Percentiles rank a stretch among this genome's conserved stretches.
These are phyloP conservation scores for Sphaerulina populicola DNA, from an alignment of 2,329 filamentous ascomycete species.

Conservation along the genomic window DNA sequence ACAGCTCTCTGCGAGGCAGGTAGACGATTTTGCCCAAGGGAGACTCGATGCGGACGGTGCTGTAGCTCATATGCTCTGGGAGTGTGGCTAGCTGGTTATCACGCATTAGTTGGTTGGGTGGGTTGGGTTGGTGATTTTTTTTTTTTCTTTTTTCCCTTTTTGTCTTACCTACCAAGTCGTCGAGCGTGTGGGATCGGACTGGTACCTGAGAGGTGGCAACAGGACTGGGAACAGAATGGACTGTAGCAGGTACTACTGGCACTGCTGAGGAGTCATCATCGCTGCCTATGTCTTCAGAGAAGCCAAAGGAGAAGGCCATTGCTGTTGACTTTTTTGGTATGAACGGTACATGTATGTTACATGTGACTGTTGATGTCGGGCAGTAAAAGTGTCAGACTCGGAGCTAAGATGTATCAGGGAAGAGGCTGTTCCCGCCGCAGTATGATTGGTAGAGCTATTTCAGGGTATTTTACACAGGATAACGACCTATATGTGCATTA, in stretches of 20 bases:
- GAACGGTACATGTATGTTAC: background rate
- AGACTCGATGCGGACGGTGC: constrained; percentile 52
- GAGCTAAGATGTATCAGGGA: background rate
- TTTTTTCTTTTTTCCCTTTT: no score
- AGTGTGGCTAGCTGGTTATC: constrained; percentile 46
- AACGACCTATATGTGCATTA: no score
- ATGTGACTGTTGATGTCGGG: no score
- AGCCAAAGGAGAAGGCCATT: constrained; percentile 49
- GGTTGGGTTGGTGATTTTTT: no score
- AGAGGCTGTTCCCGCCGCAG: background rate
- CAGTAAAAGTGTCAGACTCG: background rate
- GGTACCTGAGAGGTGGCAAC: constrained; percentile 3
- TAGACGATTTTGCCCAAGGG: constrained; percentile 48
- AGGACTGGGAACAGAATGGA: constrained; percentile 6
- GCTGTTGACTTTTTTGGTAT: background rate
- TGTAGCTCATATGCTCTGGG: constrained; percentile 67
- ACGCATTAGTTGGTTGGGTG: background rate
- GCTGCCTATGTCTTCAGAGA: constrained; percentile 52
- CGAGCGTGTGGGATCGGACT: constrained; percentile 35
- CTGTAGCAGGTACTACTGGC: background rate
- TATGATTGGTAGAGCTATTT: background rate
- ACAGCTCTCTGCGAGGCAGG: constrained; percentile 67
- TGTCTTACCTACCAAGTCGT: constrained; percentile 41
- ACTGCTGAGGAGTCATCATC: constrained; percentile 27
- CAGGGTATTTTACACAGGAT: background rate